phyloP scores from a whole-genome alignment of 495 filamentous ascomycete genomes.

The Bathelium albidoporum region DNA sequence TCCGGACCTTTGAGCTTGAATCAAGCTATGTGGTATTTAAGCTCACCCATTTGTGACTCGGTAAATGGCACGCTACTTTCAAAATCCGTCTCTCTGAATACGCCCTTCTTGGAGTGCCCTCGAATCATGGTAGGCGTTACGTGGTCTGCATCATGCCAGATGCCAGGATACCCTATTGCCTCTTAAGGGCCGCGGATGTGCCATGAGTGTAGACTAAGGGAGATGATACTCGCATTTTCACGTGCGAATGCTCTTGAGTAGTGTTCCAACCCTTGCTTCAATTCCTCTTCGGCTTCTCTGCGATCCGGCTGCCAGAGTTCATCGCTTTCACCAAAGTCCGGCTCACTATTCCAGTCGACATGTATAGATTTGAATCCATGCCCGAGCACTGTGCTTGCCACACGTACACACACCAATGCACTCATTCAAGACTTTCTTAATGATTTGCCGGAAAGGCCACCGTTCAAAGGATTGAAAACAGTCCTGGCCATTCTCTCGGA shows the following conservation, averaged over 20 bases:
- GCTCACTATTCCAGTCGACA: conserved; percentile 11
- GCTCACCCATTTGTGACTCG: no score
- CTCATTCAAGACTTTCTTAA: conserved; percentile 27
- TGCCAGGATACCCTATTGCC: not conserved
- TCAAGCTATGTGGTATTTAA: no score
- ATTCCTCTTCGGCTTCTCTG: conserved; percentile 11
- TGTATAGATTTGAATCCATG: conserved; percentile 7
- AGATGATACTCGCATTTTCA: not conserved
- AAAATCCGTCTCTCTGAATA: no score
- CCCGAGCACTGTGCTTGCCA: conserved; percentile 9
- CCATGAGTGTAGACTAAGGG: not conserved
- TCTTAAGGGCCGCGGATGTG: not conserved
- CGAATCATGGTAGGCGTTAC: not conserved
- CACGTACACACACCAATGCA: conserved; percentile 21
- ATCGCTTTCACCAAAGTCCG: conserved; percentile 19
- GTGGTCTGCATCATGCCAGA: not conserved
- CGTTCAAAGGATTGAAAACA: no score
- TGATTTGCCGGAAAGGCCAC: conserved; percentile 18
- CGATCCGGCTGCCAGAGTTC: conserved; percentile 18
- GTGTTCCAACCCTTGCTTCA: not conserved
- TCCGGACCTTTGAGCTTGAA: no score
- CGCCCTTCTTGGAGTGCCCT: no score
- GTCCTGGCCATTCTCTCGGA: no score
- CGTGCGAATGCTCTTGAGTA: not conserved
- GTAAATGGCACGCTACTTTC: no score